A percentile compares a stretch with the other conserved stretches of the same genome.
These are phyloP conservation scores for Chrysoporthe puriensis DNA, from an alignment of 2,329 filamentous ascomycete species.

Conservation along the genomic window DNA sequence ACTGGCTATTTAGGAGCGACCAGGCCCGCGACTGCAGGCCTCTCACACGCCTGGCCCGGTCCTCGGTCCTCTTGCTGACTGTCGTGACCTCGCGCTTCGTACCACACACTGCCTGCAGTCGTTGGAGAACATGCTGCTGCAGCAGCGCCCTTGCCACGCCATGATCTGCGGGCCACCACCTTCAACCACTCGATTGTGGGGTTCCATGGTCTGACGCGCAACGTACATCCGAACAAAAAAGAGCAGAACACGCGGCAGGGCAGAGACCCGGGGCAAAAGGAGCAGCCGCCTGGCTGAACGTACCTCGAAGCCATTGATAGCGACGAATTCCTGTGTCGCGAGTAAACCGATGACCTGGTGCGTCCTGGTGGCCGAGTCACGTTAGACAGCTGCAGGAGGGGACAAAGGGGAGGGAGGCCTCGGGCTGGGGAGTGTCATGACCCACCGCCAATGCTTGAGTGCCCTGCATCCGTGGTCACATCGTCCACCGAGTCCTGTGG, in stretches of 20 bases:
- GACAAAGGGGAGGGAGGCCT: neutral
- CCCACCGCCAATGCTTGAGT: slow-evolving; percentile 23
- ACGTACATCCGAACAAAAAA: slow-evolving; percentile 1
- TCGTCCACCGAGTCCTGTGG: slow-evolving; percentile 27
- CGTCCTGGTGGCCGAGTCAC: slow-evolving; percentile 13
- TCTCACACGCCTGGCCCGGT: neutral
- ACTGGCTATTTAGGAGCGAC: neutral
- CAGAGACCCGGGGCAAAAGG: neutral
- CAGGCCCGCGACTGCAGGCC: neutral
- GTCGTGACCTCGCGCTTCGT: neutral
- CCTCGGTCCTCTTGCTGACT: neutral
- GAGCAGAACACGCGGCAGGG: neutral
- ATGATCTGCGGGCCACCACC: slow-evolving; percentile 5
- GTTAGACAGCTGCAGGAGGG: slow-evolving; percentile 14
- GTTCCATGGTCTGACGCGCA: neutral
- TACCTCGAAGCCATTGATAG: slow-evolving; percentile 20
- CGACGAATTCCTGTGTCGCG: slow-evolving; percentile 25
- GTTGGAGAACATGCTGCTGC: neutral
- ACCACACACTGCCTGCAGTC: slow-evolving; percentile 1
- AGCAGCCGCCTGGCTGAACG: slow-evolving; percentile 9
- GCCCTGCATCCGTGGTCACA: slow-evolving; percentile 10
- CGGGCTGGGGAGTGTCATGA: slow-evolving; percentile 20
- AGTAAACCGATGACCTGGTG: slow-evolving; percentile 13
- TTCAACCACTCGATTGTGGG: slow-evolving; percentile 11
- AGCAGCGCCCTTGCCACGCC: neutral